Evolutionary conservation across 495 filamentous ascomycete species (phyloP).

Genomic region (Penicillium longicatenatum): DNA sequence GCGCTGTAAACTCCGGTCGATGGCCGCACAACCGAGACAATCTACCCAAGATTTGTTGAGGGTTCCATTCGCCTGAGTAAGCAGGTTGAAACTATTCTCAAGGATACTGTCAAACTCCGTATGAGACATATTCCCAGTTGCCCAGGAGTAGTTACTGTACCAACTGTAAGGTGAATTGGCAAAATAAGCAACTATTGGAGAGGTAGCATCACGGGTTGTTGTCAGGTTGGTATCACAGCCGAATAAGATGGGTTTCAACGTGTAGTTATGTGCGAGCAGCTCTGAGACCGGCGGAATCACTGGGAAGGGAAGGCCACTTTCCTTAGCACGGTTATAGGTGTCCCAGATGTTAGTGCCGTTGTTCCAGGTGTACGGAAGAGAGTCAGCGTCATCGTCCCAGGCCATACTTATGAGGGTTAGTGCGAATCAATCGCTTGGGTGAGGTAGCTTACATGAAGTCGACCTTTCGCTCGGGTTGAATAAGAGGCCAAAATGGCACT

Average conservation of each 20-base stretch:
- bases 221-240: neutral
- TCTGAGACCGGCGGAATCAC: neutral
- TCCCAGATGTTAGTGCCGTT: slow-evolving; percentile 1
- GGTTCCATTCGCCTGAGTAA: neutral
- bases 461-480: neutral
- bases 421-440: neutral
- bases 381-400: neutral
- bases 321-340: neutral
- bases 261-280: neutral
- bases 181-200: neutral
- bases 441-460: slow-evolving; percentile 1
- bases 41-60: neutral
- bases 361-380: neutral
- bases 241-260: neutral
- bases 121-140: neutral
- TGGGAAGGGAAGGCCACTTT: neutral
- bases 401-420: neutral
- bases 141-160: slow-evolving; percentile 1
- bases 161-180: neutral
- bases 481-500: slow-evolving; percentile 1
- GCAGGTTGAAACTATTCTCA: neutral
- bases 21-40: neutral
- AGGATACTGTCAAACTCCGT: neutral
- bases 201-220: neutral
- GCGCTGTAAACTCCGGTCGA: neutral